Conservation (phyloP, 2,329 filamentous ascomycete genomes). For the Bipolaris oryzae region DNA sequence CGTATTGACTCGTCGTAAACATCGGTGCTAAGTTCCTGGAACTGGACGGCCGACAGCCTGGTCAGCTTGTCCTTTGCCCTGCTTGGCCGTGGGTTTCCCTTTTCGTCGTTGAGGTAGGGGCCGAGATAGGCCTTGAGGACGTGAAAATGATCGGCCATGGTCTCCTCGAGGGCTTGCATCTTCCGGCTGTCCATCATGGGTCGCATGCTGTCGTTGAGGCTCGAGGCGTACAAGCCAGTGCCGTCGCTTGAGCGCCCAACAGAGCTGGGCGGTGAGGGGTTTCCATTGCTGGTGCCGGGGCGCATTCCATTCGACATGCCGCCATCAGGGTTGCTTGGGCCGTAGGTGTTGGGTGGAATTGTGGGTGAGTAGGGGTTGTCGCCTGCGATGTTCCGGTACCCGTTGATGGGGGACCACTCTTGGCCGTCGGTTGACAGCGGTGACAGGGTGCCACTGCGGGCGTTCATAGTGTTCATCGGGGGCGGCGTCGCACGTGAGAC, state of each 20-base stretch:
- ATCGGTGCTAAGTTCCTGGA: constrained; percentile 96
- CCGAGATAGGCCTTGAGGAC: constrained; percentile 78
- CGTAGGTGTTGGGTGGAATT: constrained; percentile 43
- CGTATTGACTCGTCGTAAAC: constrained; percentile 94
- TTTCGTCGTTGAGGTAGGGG: constrained; percentile 73
- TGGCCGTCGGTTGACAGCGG: constrained; percentile 49
- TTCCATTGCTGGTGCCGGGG: constrained; percentile 51
- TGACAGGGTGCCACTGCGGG: constrained; percentile 48
- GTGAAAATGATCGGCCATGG: constrained; percentile 80
- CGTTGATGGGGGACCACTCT: constrained; percentile 50
- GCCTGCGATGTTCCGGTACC: constrained; percentile 46
- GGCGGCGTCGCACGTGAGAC: constrained; percentile 30
- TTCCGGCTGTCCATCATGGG: constrained; percentile 62
- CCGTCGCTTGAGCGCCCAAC: constrained; percentile 85
- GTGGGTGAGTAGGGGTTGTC: constrained; percentile 49
- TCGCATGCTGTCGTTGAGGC: constrained; percentile 57
- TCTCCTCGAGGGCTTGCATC: constrained; percentile 66
- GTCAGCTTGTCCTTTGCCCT: constrained; percentile 94
- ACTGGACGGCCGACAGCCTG: constrained; percentile 87
- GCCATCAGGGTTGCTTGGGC: constrained; percentile 47
- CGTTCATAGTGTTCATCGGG: constrained; percentile 38
- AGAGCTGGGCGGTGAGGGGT: constrained; percentile 86
- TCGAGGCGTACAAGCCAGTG: constrained; percentile 65
- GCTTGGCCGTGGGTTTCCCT: constrained; percentile 76
- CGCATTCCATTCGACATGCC: constrained; percentile 61